Evolutionary conservation across 352 stramenopile species (phyloP).

Genomic region (Pythium grandisporangium): DNA sequence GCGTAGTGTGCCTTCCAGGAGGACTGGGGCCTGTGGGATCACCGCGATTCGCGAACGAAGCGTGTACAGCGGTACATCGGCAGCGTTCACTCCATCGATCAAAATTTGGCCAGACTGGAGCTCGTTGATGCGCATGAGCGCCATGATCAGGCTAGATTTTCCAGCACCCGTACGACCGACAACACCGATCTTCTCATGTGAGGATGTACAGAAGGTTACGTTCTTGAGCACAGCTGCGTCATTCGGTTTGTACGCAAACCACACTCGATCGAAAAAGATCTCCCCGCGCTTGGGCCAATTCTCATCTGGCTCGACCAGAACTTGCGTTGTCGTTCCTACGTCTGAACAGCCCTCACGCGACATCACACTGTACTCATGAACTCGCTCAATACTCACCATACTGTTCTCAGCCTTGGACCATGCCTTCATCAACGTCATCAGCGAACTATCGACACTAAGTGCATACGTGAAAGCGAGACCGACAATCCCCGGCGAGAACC

Average conservation of each 20-base stretch:
- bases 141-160: slow-evolving; percentile 19
- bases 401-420: slow-evolving; percentile 18
- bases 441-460: slow-evolving; percentile 47
- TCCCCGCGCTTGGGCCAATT: slow-evolving; percentile 14
- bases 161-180: slow-evolving; percentile 19
- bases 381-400: slow-evolving; percentile 72
- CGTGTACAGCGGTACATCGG: slow-evolving; percentile 1
- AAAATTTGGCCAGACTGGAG: slow-evolving; percentile 29
- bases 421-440: slow-evolving; percentile 57
- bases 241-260: slow-evolving; percentile 19
- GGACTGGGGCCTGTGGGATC: slow-evolving; percentile 85
- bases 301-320: not conserved
- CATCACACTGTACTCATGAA: slow-evolving; percentile 57
- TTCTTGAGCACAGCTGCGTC: slow-evolving; percentile 17
- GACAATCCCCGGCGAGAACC: slow-evolving; percentile 35
- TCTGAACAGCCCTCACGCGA: slow-evolving; percentile 10
- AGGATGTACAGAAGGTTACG: slow-evolving; percentile 9
- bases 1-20: slow-evolving; percentile 85
- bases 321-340: not conserved
- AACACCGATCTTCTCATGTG: slow-evolving; percentile 17
- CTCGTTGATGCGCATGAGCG: slow-evolving; percentile 18
- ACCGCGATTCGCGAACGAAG: slow-evolving; percentile 13
- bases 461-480: slow-evolving; percentile 79
- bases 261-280: slow-evolving; percentile 14
- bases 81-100: slow-evolving; percentile 78